Evolutionary conservation across 495 filamentous ascomycete species (phyloP).

Genomic region (Trichoderma parareesei): DNA sequence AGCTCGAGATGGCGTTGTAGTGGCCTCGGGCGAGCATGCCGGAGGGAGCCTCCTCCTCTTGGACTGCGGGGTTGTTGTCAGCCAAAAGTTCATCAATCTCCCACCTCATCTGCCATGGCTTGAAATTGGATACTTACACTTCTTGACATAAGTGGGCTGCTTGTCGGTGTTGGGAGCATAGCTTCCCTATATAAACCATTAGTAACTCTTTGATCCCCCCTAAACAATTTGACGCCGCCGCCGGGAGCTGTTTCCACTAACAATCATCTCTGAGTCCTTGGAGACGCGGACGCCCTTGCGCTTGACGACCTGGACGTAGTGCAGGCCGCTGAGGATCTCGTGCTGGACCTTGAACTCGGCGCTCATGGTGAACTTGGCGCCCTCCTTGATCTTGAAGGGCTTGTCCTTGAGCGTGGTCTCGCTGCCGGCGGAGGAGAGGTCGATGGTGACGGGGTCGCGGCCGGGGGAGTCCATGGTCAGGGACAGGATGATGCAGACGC

Average conservation of each 20-base stretch:
- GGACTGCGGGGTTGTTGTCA: slow-evolving; percentile 47
- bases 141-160: slow-evolving; percentile 78
- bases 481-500: slow-evolving; percentile 82
- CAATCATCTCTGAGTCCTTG: slow-evolving; percentile 96
- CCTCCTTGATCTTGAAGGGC: slow-evolving; percentile 97
- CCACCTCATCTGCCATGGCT: background rate
- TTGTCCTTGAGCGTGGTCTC: slow-evolving; percentile 67
- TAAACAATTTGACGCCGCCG: background rate
- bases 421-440: slow-evolving; percentile 57
- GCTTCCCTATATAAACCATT: slow-evolving; percentile 47
- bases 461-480: slow-evolving; percentile 76
- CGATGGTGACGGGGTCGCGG: slow-evolving; percentile 75
- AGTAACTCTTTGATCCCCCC: slow-evolving; percentile 2
- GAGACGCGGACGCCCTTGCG: slow-evolving; percentile 72
- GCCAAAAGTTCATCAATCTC: background rate
- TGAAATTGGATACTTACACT: slow-evolving; percentile 53
- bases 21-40: slow-evolving; percentile 81
- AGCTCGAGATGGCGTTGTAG: slow-evolving; percentile 78
- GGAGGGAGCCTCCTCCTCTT: slow-evolving; percentile 77
- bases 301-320: slow-evolving; percentile 91
- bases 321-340: slow-evolving; percentile 85
- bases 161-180: slow-evolving; percentile 83
- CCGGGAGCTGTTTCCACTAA: slow-evolving; percentile 33
- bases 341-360: slow-evolving; percentile 91
- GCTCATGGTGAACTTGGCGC: slow-evolving; percentile 83